Conservation (phyloP, 1,284 basidiomycete genomes). For the Puccinia brachypodii region DNA sequence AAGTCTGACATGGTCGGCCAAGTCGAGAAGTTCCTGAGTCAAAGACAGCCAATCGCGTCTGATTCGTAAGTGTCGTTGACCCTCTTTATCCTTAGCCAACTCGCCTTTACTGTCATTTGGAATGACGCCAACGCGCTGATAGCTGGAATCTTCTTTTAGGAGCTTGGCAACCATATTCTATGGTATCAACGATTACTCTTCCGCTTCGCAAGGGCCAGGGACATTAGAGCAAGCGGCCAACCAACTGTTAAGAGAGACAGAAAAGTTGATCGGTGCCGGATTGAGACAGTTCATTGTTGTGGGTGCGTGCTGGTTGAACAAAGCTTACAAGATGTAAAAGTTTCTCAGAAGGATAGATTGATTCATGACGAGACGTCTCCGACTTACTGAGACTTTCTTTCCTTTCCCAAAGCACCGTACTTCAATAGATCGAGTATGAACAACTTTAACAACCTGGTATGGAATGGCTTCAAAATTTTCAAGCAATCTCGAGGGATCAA, state of each 20-base stretch:
- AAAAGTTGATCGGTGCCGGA: background rate
- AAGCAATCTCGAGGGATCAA: background rate
- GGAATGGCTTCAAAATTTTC: constrained; percentile 31
- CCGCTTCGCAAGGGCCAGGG: background rate
- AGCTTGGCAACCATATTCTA: constrained; percentile 31
- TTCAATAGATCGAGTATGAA: background rate
- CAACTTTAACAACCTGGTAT: constrained; percentile 20
- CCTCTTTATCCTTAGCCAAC: no score
- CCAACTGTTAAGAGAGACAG: background rate
- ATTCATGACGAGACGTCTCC: background rate
- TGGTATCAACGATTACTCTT: constrained; percentile 27
- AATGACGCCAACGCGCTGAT: background rate
- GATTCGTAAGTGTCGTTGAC: constrained; percentile 13
- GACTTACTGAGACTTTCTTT: no score
- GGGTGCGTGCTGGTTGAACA: background rate
- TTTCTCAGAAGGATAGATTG: no score
- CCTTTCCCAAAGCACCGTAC: background rate
- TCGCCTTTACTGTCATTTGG: background rate
- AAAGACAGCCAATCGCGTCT: background rate
- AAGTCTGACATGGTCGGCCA: constrained; percentile 36
- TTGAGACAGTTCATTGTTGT: constrained; percentile 6
- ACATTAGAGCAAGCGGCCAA: background rate
- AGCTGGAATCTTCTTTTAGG: background rate
- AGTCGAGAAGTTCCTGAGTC: constrained; percentile 17
- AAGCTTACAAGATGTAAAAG: no score